Percentiles rank a stretch among this genome's conserved stretches.
Conservation (phyloP, 2,329 filamentous ascomycete species). For the Tolypocladium cylindrosporum region DNA sequence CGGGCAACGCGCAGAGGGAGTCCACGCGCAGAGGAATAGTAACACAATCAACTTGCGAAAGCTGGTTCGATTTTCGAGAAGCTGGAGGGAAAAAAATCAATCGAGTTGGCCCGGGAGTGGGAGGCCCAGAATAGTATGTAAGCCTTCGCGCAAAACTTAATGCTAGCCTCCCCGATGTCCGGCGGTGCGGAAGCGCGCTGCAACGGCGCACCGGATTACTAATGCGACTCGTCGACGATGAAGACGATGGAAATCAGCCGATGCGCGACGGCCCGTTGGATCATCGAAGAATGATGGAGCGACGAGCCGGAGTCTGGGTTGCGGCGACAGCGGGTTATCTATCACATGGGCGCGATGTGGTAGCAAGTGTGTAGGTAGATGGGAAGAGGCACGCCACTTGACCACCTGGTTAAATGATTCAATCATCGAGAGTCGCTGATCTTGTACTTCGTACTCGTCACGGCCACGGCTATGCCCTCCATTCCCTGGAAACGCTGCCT, state of each 20-base stretch:
- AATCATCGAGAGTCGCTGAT: not conserved
- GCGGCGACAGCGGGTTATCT: not conserved
- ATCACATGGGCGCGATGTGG: not conserved
- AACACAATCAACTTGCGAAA: not conserved
- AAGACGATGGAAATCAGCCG: not conserved
- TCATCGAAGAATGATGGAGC: not conserved
- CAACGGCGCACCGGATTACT: not conserved
- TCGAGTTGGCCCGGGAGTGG: not conserved
- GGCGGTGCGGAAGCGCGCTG: not conserved
- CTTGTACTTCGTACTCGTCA: not conserved
- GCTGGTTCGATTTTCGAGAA: not conserved
- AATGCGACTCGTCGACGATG: not conserved
- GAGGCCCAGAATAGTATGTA: not conserved
- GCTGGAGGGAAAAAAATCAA: not conserved
- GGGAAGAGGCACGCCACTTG: not conserved
- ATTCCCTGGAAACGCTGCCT: not conserved
- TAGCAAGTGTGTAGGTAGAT: not conserved
- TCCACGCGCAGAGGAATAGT: not conserved
- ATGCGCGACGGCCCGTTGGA: not conserved
- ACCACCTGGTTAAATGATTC: not conserved
- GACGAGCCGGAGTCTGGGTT: not conserved
- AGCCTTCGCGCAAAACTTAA: not conserved
- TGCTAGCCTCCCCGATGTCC: not conserved
- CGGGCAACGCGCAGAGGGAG: conserved; percentile 6
- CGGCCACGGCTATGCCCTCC: not conserved